Conservation (phyloP, 2,329 filamentous ascomycete species). For the Phoma herbarum region DNA sequence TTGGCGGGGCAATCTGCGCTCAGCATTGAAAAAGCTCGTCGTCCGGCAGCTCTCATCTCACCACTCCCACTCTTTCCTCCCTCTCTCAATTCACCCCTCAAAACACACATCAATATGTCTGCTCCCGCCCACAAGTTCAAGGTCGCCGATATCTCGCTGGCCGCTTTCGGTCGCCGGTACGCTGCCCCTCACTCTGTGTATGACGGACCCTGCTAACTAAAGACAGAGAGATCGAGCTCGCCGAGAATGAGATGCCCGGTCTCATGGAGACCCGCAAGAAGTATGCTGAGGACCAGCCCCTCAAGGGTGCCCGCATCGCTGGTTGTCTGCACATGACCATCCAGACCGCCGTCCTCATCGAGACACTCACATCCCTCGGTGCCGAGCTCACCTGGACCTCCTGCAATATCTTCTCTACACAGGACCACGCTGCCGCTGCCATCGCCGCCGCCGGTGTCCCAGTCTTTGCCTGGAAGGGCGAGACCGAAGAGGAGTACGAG, state of each 20-base stretch:
- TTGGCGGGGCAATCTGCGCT: conserved; percentile 10
- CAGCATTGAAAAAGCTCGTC: conserved; percentile 24
- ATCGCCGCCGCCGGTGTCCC: conserved; percentile 93
- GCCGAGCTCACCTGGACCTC: conserved; percentile 99
- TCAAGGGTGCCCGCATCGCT: conserved; percentile 93
- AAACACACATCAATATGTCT: conserved; percentile 59
- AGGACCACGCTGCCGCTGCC: conserved; percentile 97
- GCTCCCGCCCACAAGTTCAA: conserved; percentile 94
- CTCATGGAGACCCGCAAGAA: conserved; percentile 93
- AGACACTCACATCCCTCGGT: conserved; percentile 93
- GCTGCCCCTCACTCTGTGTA: not conserved
- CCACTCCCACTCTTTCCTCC: conserved; percentile 23
- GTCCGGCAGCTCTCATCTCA: conserved; percentile 27
- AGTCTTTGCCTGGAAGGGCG: conserved; percentile 85
- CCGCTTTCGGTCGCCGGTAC: conserved; percentile 91
- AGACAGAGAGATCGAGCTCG: conserved; percentile 84
- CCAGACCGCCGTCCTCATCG: conserved; percentile 98
- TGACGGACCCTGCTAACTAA: conserved; percentile 2
- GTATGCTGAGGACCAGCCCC: conserved; percentile 91
- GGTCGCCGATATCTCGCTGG: conserved; percentile 96
- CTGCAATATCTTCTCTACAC: conserved; percentile 99
- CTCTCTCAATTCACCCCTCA: conserved; percentile 21
- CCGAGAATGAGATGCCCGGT: conserved; percentile 92
- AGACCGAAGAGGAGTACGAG: conserved; percentile 99
- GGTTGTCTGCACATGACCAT: conserved; percentile 99